Percentiles rank a stretch among this genome's conserved stretches.
Evolutionary conservation across 305 asterid species (phyloP).

Genomic region (Ajuga reptans): DNA sequence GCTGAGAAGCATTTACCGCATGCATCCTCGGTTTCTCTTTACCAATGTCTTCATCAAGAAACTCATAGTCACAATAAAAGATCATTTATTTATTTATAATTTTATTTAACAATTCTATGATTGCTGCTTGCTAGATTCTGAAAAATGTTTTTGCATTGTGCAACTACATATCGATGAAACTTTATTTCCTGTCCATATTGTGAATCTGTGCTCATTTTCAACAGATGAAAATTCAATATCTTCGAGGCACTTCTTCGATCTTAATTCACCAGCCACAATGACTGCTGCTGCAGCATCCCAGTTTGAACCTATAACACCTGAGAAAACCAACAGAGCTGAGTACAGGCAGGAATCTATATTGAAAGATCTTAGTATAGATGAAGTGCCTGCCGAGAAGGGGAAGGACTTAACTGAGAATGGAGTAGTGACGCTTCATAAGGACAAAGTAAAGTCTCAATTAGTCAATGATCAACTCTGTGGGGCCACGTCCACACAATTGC

Average conservation of each 20-base stretch:
- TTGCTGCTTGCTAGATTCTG: neutral
- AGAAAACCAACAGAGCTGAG: slow-evolving; percentile 32
- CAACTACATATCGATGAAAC: neutral
- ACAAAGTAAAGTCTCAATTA: slow-evolving; percentile 21
- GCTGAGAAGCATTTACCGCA: neutral
- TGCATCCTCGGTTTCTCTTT: neutral
- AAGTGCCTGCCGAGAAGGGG: slow-evolving; percentile 22
- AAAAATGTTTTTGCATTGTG: neutral
- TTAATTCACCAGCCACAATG: slow-evolving; percentile 40
- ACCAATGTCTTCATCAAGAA: neutral
- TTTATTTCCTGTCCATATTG: slow-evolving; percentile 20
- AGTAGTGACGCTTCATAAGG: slow-evolving; percentile 25
- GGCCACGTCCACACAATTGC: slow-evolving; percentile 19
- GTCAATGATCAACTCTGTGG: no score
- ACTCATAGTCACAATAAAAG: neutral
- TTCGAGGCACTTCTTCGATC: slow-evolving; percentile 38
- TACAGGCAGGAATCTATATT: slow-evolving; percentile 20
- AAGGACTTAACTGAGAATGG: slow-evolving; percentile 24
- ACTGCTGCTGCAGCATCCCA: slow-evolving; percentile 35
- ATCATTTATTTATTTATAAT: no score
- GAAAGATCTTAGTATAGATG: slow-evolving; percentile 21
- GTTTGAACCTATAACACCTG: slow-evolving; percentile 63
- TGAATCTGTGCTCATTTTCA: slow-evolving; percentile 3
- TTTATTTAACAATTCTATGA: neutral
- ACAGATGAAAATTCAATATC: slow-evolving; percentile 47